Percentiles rank a stretch among this genome's conserved stretches.
phyloP scores from a whole-genome alignment of 1,139 yeast species.

The Debaryomyces singareniensis region DNA sequence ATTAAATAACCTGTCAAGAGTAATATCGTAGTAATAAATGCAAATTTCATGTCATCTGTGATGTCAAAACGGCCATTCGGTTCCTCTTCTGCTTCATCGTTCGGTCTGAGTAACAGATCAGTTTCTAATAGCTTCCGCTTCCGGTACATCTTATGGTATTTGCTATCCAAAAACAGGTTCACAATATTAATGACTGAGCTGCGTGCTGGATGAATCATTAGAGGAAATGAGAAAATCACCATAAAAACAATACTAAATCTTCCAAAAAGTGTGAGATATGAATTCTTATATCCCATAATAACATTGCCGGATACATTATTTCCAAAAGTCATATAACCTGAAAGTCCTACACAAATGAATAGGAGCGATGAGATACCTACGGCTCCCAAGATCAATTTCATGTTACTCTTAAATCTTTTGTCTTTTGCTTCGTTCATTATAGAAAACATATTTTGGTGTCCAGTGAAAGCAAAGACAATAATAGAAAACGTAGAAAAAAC shows the following conservation, averaged over 20 bases:
- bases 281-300: conserved; percentile 56
- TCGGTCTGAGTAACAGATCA: too few species aligned
- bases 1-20: conserved; percentile 36
- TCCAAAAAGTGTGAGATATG: conserved; percentile 54
- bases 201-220: conserved; percentile 90
- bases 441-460: conserved; percentile 47
- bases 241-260: conserved; percentile 70
- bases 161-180: conserved; percentile 35
- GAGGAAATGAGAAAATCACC: conserved; percentile 84
- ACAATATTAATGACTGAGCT: conserved; percentile 74
- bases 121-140: conserved; percentile 3
- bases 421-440: conserved; percentile 47
- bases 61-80: conserved; percentile 9
- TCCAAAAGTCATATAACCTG: conserved; percentile 43
- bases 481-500: conserved; percentile 56
- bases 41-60: conserved; percentile 48
- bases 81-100: conserved; percentile 1
- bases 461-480: conserved; percentile 44
- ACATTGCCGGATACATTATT: conserved; percentile 63
- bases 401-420: conserved; percentile 45
- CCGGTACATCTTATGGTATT: conserved; percentile 8
- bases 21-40: conserved; percentile 39
- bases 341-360: conserved; percentile 34
- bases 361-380: conserved; percentile 32
- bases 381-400: conserved; percentile 49